Conservation (phyloP, 768 basidiomycete species). For the Panaeolus cyanescens region DNA sequence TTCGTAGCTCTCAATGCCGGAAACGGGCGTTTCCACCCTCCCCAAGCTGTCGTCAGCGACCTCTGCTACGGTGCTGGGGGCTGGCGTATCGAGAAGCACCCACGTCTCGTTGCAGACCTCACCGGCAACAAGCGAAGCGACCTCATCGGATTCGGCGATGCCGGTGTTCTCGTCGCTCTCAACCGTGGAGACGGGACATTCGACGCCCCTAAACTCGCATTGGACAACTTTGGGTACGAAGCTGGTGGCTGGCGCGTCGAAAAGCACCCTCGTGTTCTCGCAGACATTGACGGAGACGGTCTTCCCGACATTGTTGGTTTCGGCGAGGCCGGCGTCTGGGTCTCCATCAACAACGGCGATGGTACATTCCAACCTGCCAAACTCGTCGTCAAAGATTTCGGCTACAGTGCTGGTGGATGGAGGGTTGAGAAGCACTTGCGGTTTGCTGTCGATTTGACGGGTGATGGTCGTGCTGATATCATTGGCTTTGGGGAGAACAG, state of each 20-base stretch:
- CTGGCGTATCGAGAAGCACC: conserved; percentile 9
- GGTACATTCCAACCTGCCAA: conserved; percentile 3
- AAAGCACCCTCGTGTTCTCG: conserved; percentile 6
- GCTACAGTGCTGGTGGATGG: conserved; percentile 7
- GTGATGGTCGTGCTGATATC: conserved; percentile 8
- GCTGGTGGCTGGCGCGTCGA: conserved; percentile 9
- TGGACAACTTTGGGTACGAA: conserved; percentile 7
- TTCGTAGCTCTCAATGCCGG: not conserved
- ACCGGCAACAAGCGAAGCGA: conserved; percentile 2
- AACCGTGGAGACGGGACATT: conserved; percentile 7
- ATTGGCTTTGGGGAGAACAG: conserved; percentile 7
- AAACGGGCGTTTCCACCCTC: not conserved
- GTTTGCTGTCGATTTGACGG: conserved; percentile 10
- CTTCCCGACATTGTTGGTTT: conserved; percentile 9
- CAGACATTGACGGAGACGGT: not conserved
- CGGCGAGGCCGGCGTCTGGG: conserved; percentile 5
- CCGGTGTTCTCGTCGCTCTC: not conserved
- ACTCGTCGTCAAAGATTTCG: conserved; percentile 3
- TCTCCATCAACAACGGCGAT: conserved; percentile 7
- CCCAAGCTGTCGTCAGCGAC: not conserved
- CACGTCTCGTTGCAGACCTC: conserved; percentile 9
- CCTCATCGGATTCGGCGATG: conserved; percentile 9
- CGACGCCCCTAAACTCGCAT: not conserved
- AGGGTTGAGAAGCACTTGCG: conserved; percentile 8
- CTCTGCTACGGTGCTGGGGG: conserved; percentile 1